These are phyloP conservation scores for Mortierella claussenii DNA, from an alignment of 192 early-diverging fungal species.

Conservation along the genomic window DNA sequence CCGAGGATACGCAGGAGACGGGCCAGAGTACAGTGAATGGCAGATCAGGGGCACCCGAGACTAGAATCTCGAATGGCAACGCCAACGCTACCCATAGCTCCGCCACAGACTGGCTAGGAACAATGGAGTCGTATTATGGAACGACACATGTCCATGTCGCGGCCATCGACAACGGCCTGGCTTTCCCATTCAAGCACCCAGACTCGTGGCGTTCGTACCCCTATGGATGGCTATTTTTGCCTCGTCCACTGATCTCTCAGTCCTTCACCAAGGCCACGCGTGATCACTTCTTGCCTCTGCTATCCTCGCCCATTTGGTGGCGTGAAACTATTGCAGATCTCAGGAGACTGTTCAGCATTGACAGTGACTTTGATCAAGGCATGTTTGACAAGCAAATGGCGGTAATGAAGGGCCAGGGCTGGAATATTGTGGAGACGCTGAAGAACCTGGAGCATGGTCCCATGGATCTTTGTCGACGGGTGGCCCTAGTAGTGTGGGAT, in stretches of 20 bases:
- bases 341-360: conserved; percentile 70
- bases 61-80: neutral
- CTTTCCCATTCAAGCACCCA: conserved; percentile 93
- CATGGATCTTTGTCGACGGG: conserved; percentile 59
- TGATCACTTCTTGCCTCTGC: conserved; percentile 69
- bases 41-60: neutral
- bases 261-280: conserved; percentile 81
- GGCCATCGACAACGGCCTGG: conserved; percentile 94
- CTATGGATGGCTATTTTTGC: conserved; percentile 88
- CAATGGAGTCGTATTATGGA: conserved; percentile 35
- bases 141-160: conserved; percentile 78
- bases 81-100: neutral
- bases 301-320: conserved; percentile 85
- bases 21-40: neutral
- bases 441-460: conserved; percentile 64
- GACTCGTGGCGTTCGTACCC: conserved; percentile 90
- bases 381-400: conserved; percentile 87
- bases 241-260: conserved; percentile 62
- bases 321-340: conserved; percentile 75
- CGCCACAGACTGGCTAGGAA: neutral
- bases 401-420: conserved; percentile 88
- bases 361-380: conserved; percentile 81
- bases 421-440: conserved; percentile 82
- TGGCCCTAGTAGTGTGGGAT: conserved; percentile 60
- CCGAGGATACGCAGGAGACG: neutral